Base-by-base conservation (phyloP, 2,329 filamentous ascomycete species). In the Dryadomyces sulphureus region DNA sequence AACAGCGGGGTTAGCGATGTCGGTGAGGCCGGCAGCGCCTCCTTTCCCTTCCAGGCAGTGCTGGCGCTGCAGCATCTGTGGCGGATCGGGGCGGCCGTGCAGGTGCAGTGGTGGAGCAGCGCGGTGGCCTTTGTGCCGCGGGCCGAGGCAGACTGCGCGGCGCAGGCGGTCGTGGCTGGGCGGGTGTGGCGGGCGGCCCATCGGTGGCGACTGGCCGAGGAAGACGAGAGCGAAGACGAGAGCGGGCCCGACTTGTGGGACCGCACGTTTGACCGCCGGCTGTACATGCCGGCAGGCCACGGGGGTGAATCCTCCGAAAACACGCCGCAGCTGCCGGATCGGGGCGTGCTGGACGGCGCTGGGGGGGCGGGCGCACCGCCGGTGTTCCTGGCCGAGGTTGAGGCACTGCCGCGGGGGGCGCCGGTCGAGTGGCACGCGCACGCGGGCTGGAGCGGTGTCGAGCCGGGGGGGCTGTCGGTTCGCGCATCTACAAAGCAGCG, bases 61-160 rank as follows among this genome's bases (percentile, higher is more conserved):
- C 69, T 98, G 5, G 76, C 88, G 1, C 68, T 96, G 12, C 92
- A 98, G 61, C 90, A 96, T 61, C 73, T 96, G 21, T 89, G 82
- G 78, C 78, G 90, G 35, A 81, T 98, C 45, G 89, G 80, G 0
- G 61, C 69, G 38, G 80, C 81, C 36, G 81, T 82, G 68, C 67
- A 76, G 45, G 79, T 93, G 3, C 69, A 77, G 47, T 81, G 77
- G 68, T 94, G 85, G 82, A 73, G 75, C 5, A 81, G 79, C 49
- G 82, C 74, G 2, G 76, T 94, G 41, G 86, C 80, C 0, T 94
- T 87, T 58, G 71, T 94, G 47, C 70, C 79, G 2, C 57, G 57
- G 39, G 20, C 5, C 30, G 32, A 14, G 25, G 20, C 2, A 17
- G 24, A 30, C 21, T 17, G n/a, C 40, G 43, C 58, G 52, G 46